Base-by-base conservation (phyloP, 2,329 filamentous ascomycete species). In the Whalleya microplaca region DNA sequence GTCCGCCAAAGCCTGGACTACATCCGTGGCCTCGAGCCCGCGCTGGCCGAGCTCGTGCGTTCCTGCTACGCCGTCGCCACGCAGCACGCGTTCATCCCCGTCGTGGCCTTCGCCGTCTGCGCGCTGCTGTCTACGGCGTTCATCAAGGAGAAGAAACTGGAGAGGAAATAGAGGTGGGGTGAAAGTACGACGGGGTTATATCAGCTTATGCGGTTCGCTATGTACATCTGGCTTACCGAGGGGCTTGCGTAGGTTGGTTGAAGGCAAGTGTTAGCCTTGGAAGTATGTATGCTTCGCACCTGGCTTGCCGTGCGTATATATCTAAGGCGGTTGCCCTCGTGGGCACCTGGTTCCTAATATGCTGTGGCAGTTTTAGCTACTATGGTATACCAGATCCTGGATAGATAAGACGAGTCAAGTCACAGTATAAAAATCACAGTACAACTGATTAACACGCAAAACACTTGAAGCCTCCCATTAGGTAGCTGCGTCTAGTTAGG, bases 1-100 rank as follows among this genome's bases (percentile, higher is more conserved):
- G 90, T 92, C 3, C 80, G 90, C 21, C 79, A 89, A 71, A 91
- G 84, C 66, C 76, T 94, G 42, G 84, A 88, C 48, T 91, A 83
- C 65, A 86, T 92, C 69, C 81, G 81, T 45, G 76, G 79, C 3
- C 77, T 94, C 32, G 83, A 89, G 5, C 85, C 88, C 0, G 75
- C 71, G 2, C 73, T 87, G 1, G 82, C 81, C 21, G 74, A 69
- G 12, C 71, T 89, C 12, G 89, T 94, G 2, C 80, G 84, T 40
- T 73, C 76, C 23, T 90, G 88, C 69, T 94, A 93, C 71, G 84
- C 85, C 42, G 53, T 71, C 8, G 76, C 76, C 2, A 75, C 73
- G 3, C 64, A 75, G 47, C 71, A 71, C 45, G 75, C 78, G 1
- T 76, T 81, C 53, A 69, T 70, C 0, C 71, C 81, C 3, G 70